phyloP scores from a whole-genome alignment of 1,139 yeast species.

The Kodamaea sp. region DNA sequence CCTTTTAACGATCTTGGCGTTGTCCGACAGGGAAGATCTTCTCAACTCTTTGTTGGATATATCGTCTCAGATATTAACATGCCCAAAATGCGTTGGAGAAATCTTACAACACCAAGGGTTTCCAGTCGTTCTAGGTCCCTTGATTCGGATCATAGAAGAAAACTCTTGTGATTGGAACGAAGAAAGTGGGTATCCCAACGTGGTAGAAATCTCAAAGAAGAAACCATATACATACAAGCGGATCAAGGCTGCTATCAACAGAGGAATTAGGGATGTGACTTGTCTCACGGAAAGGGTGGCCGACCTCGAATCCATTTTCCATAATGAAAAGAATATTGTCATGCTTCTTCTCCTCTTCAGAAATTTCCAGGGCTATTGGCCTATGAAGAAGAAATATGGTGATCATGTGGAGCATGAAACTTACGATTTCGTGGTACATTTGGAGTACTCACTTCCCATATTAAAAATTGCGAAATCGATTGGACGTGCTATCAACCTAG shows the following conservation, averaged over 20 bases:
- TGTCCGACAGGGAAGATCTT: constrained; percentile 66
- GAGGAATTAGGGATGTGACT: constrained; percentile 44
- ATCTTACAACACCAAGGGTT: constrained; percentile 40
- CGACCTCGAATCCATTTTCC: constrained; percentile 24
- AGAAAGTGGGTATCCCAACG: constrained; percentile 32
- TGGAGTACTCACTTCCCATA: constrained; percentile 48
- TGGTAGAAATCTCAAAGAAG: constrained; percentile 25
- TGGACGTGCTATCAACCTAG: constrained; percentile 35
- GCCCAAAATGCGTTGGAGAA: constrained; percentile 55
- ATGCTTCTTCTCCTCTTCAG: constrained; percentile 44
- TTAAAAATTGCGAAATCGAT: constrained; percentile 47
- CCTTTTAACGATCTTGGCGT: constrained; percentile 47
- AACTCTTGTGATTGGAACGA: constrained; percentile 28
- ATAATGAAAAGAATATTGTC: constrained; percentile 32
- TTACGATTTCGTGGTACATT: constrained; percentile 49
- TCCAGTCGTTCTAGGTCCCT: constrained; percentile 48
- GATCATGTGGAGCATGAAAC: constrained; percentile 66
- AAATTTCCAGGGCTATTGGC: constrained; percentile 59
- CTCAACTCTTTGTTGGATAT: constrained; percentile 55
- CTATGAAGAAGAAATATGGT: constrained; percentile 59
- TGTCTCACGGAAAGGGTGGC: constrained; percentile 41
- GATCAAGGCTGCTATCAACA: constrained; percentile 31
- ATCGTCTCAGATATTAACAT: constrained; percentile 63
- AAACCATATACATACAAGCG: constrained; percentile 21
- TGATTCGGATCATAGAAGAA: constrained; percentile 47